Evolutionary conservation across 176 grass and related monocot species (phyloP).

Genomic region (Cymbopogon citratus): DNA sequence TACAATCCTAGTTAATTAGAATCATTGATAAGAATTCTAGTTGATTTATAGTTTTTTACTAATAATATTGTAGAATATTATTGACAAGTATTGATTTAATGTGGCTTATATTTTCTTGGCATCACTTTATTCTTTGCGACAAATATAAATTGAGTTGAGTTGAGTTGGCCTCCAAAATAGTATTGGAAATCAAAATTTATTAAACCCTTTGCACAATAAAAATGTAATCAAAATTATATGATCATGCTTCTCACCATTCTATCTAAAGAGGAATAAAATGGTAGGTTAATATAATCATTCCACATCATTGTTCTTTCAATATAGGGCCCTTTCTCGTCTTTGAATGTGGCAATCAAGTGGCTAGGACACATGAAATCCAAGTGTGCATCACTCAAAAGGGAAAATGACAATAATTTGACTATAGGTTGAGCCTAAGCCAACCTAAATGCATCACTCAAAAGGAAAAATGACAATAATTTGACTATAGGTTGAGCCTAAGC

Average conservation of each 20-base stretch:
- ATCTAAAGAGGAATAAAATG: not conserved
- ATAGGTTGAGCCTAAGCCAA: not conserved
- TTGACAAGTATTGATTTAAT: too few relatives aligned
- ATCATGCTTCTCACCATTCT: too few relatives aligned
- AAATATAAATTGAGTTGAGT: not conserved
- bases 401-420: not conserved
- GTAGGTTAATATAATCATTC: not conserved
- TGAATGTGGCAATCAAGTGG: not conserved
- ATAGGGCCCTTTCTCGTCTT: not conserved
- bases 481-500: not conserved
- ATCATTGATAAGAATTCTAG: too few relatives aligned
- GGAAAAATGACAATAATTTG: not conserved
- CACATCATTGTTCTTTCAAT: not conserved
- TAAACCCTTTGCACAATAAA: accelerated
- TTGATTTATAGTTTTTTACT: too few relatives aligned
- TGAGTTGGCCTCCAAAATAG: not conserved
- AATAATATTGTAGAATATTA: too few relatives aligned
- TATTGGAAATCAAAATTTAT: not conserved
- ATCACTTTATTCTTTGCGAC: not conserved
- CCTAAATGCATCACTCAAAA: too few relatives aligned
- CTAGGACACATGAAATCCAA: not conserved
- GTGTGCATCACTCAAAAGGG: not conserved
- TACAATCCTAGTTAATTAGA: too few relatives aligned
- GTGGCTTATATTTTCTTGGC: not conserved
- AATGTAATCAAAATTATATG: too few relatives aligned